These are phyloP conservation scores for Entomortierella chlamydospora DNA, from an alignment of 192 early-diverging fungal genomes.

Conservation along the genomic window DNA sequence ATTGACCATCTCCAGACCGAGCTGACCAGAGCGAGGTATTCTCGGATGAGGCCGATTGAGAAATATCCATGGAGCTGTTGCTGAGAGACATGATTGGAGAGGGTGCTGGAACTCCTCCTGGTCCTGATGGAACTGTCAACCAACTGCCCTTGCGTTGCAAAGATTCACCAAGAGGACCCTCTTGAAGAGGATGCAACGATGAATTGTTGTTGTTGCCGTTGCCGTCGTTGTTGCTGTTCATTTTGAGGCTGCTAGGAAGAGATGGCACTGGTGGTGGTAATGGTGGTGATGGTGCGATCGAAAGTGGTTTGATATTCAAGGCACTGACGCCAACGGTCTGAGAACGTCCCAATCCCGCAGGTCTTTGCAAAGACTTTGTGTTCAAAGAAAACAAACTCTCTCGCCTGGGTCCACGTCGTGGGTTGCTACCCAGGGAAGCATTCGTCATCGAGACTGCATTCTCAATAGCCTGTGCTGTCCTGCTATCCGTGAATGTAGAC, in stretches of 20 bases:
- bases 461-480: conserved; percentile 48
- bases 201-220: too few relatives aligned
- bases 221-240: too few relatives aligned
- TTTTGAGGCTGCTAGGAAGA: background rate
- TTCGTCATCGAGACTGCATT: conserved; percentile 42
- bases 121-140: conserved; percentile 50
- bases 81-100: conserved; percentile 36
- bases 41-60: conserved; percentile 26
- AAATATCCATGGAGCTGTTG: conserved; percentile 1
- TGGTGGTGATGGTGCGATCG: conserved; percentile 9
- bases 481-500: conserved; percentile 20
- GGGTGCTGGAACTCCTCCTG: background rate
- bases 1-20: background rate
- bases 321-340: conserved; percentile 44
- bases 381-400: conserved; percentile 53
- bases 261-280: background rate
- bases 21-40: conserved; percentile 18
- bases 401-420: conserved; percentile 23
- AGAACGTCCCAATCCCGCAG: conserved; percentile 20
- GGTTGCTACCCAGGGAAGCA: conserved; percentile 24
- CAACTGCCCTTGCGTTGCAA: conserved; percentile 29
- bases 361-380: conserved; percentile 43
- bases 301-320: conserved; percentile 35
- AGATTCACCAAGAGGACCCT: conserved; percentile 1
- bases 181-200: conserved; percentile 22